phyloP scores from a whole-genome alignment of 2,329 filamentous ascomycete genomes.

The Neofusicoccum umdonicola region DNA sequence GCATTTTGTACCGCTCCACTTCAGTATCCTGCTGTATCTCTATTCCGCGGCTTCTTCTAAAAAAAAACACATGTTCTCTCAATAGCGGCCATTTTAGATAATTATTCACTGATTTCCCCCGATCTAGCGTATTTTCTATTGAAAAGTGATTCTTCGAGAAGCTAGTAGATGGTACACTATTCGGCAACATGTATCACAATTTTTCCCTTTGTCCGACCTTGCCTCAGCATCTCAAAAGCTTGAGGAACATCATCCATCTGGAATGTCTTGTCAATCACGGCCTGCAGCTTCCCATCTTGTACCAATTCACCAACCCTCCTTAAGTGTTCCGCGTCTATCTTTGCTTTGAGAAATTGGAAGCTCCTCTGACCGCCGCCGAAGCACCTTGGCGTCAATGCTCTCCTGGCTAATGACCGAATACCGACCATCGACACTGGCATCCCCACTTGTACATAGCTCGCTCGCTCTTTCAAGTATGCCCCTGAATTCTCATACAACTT shows the following conservation, averaged over 20 bases:
- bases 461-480: not conserved
- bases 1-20: too few relatives aligned
- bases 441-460: not conserved
- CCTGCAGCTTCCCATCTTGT: constrained; percentile 47
- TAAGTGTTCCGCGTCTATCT: not conserved
- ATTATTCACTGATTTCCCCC: too few relatives aligned
- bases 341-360: not conserved
- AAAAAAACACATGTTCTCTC: too few relatives aligned
- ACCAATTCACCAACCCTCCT: not conserved
- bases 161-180: too few relatives aligned
- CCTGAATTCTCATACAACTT: not conserved
- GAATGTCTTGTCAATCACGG: constrained; percentile 56
- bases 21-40: too few relatives aligned
- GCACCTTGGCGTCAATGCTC: not conserved
- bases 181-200: constrained; percentile 43
- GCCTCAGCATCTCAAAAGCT: constrained; percentile 60
- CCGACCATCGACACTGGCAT: not conserved
- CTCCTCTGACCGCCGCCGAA: not conserved
- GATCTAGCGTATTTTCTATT: too few relatives aligned
- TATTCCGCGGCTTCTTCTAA: too few relatives aligned
- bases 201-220: constrained; percentile 57
- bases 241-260: constrained; percentile 56
- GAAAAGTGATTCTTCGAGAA: too few relatives aligned
- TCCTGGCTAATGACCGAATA: not conserved
- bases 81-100: too few relatives aligned